Evolutionary conservation across 2,329 filamentous ascomycete species (phyloP).

Genomic region (Cryphonectria nitschkei): DNA sequence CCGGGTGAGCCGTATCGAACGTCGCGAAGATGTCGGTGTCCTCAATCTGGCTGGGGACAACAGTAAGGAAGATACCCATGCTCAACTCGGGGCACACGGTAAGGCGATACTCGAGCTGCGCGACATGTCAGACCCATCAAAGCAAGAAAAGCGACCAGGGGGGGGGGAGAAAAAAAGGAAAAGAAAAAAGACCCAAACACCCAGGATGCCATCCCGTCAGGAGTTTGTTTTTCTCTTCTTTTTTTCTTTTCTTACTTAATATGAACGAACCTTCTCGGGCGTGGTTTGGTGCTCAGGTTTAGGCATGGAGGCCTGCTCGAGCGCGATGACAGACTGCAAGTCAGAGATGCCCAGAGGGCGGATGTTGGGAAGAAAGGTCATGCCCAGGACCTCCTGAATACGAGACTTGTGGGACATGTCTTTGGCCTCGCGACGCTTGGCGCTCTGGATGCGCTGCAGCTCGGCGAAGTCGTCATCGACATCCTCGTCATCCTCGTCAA

Average conservation of each 20-base stretch:
- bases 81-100: conserved; percentile 74
- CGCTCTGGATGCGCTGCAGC: conserved; percentile 45
- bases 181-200: background rate
- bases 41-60: conserved; percentile 50
- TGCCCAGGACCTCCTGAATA: conserved; percentile 50
- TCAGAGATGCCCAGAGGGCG: conserved; percentile 71
- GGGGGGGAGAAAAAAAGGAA: background rate
- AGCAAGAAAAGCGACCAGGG: background rate
- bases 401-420: conserved; percentile 38
- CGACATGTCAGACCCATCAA: conserved; percentile 20
- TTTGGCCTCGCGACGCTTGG: conserved; percentile 43
- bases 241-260: background rate
- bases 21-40: conserved; percentile 55
- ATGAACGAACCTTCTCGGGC: conserved; percentile 54
- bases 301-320: conserved; percentile 59
- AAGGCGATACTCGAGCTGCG: conserved; percentile 76
- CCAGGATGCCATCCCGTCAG: background rate
- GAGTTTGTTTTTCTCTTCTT: background rate
- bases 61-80: conserved; percentile 78
- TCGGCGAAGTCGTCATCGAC: conserved; percentile 38
- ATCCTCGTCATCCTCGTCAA: conserved; percentile 37
- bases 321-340: conserved; percentile 59
- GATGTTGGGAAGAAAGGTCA: conserved; percentile 73
- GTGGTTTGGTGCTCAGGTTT: conserved; percentile 54
- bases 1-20: conserved; percentile 54